Evolutionary conservation across 1,284 basidiomycete species (phyloP), one percentile per base, ranked within the genome.

Genomic region (Marasmius sp.): DNA sequence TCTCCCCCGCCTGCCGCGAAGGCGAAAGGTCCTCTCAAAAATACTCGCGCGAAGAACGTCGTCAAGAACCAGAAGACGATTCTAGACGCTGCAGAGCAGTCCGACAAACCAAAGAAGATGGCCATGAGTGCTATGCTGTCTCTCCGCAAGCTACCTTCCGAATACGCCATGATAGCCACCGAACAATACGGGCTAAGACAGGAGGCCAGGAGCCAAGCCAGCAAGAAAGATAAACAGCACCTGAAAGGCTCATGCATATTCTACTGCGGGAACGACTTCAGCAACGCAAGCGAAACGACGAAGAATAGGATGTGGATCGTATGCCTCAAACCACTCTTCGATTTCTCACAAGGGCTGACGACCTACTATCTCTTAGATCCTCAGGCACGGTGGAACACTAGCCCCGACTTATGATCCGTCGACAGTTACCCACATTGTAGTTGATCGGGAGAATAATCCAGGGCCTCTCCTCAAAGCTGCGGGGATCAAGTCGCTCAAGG

Each of bases 391-490:
- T 16, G 89, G 82, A 37, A 81, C 74, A 16, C 72, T 90, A 9
- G 70, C 84, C 47, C 79, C 86, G 2, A 74, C 68, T 41, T 92
- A 82, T 66, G 84, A 91, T 62, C 74, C 82, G 0, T 63, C 69
- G 4, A 64, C 71, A 8, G 81, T 87, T 22, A 90, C 89, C 1
- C 86, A 90, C 68, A 86, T 92, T 58, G 77, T 91, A 39, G 84
- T 84, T 4, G 83, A 85, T 7, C 6, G 51, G 22, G 10, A 34
- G 14, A 20, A 53, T 7, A 57, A 49, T n/a, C 45, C 55, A 6
- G 57, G 69, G 45, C 66, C 64, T 60, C 77, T 66, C 45, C 70
- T 74, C 68, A 79, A 61, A 55, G 86, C 68, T 53, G 71, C 73
- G 62, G 81, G 81, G 0, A 64, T 89, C 16, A 81, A 78, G 65